Evolutionary conservation across 306 rosid genomes (phyloP), one percentile per base, ranked within the genome.

Genomic region (Vicia sativa): DNA sequence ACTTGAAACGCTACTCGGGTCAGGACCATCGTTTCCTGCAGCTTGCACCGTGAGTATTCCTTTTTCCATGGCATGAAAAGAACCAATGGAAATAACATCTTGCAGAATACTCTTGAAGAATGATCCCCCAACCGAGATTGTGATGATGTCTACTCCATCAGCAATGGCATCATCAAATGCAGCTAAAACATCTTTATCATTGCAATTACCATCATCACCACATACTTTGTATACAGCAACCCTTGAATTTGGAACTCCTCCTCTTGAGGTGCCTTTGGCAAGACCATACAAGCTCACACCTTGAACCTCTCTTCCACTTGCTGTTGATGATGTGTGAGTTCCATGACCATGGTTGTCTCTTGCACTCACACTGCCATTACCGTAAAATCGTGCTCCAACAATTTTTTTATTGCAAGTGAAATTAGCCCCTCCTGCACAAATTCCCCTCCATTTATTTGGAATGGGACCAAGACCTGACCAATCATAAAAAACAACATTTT

Each of bases 101-200:
- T 14, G 1, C 0, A 11, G 11, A 0, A 73, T 64, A 0, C 1
- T 6, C 0, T 0, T 0, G 4, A 45, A 7, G 0, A 3, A 0
- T 1, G 3, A 1, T 3, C 0, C 0, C 13, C 78, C 87, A 0
- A 85, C 0, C 18, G 90, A 85, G 9, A 77, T 12, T 0, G 82
- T 42, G 9, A 87, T 67, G 10, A 83, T 13, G 48, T 76, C 72
- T 3, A 83, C 87, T 10, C 88, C 84, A 42, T 85, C 84, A 6
- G 83, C 82, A 9, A 85, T 77, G 8, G 86, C 83, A 61, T 83
- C 86, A 15, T 85, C 88, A n/a, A 78, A 74, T 50, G 81, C 85
- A 52, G 49, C 9, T 38, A 61, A 18, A 1, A 38, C 9, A 59
- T 34, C 14, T 2, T 4, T 4, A 6, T 6, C 14, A 10, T 0